Evolutionary conservation across 2,329 filamentous ascomycete genomes (phyloP), one percentile per base, ranked within the genome.

Genomic region (Alternaria arborescens): DNA sequence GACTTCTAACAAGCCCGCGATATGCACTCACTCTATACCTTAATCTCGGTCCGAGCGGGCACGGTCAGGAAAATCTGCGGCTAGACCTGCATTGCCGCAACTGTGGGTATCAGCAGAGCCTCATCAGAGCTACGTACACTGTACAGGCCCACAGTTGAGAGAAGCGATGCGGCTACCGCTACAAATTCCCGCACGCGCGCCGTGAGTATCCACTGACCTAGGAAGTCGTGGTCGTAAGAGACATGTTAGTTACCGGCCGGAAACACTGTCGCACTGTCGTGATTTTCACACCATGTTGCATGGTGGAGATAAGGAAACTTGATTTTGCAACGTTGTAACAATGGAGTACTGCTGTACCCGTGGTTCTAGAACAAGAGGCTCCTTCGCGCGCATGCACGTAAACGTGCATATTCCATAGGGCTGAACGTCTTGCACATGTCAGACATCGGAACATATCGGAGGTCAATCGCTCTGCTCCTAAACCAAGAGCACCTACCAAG

Each of bases 351-450:
- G 51, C 40, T 42, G 11, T 24, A 24, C 11, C 40, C 18, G 32
- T 8, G 3, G 44, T 58, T 60, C 53, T 61, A 52, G 55, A 61
- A 58, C 58, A 43, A 48, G 16, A 38, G 20, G 30, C 42, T 55
- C 32, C 18, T 34, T 30, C 34, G 41, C 30, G 14, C 43, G 42
- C 55, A 58, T 59, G 40, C 55, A 57, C 44, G 38, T 22, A 48
- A 48, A 56, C 41, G 18, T 58, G 60, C 60, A 42, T 24, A 24
- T 24, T 6, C 20, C 11, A 40, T 67, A 71, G 62, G 69, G 67
- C 69, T 71, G 67, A 69, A 55, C 32, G 24, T 60, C 53, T 63
- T 42, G 58, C 54, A 57, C 59, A 58, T 61, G 55, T 42, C 40
- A 42, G 40, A 42, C 40, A 18, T 63, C 66, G 64, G 64, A 53